Conservation (phyloP, 345 rosid species). For the Eucalyptus sideroxylon region DNA sequence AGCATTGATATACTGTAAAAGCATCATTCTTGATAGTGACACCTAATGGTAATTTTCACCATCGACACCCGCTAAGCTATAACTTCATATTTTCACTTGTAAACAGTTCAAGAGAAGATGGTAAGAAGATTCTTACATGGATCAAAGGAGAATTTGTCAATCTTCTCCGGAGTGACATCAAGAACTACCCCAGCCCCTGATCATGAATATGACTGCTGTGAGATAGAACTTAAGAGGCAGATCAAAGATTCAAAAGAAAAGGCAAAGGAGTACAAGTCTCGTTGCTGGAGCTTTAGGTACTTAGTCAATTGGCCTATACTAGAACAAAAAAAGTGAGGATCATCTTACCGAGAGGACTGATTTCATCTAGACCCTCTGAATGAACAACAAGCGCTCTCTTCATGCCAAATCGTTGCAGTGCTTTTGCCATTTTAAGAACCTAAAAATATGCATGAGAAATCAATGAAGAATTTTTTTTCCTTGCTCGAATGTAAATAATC, state of each 20-base stretch:
- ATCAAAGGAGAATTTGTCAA: constrained; percentile 72
- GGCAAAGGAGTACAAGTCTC: not conserved
- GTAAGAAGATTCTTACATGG: constrained; percentile 39
- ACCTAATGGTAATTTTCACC: not conserved
- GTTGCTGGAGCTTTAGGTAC: not conserved
- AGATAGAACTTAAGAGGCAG: not conserved
- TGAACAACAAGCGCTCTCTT: constrained; percentile 91
- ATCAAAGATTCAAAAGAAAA: not conserved
- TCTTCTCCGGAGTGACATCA: constrained; percentile 58
- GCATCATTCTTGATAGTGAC: not conserved
- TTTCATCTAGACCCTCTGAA: constrained; percentile 94
- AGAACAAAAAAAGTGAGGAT: not conserved
- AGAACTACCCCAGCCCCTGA: constrained; percentile 68
- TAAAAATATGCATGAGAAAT: constrained; percentile 1
- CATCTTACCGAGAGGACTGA: constrained; percentile 79
- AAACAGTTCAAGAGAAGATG: not conserved
- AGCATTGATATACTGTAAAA: not conserved
- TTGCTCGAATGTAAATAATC: not conserved
- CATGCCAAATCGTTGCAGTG: constrained; percentile 84
- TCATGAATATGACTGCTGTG: not conserved
- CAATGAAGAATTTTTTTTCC: not conserved
- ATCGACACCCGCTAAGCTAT: not conserved
- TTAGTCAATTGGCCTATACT: not conserved
- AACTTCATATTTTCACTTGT: not conserved
- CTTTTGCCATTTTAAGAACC: constrained; percentile 91